These are phyloP conservation scores for Pseudoneurospora amorphoporcata DNA, from an alignment of 495 filamentous ascomycete species.

Conservation along the genomic window DNA sequence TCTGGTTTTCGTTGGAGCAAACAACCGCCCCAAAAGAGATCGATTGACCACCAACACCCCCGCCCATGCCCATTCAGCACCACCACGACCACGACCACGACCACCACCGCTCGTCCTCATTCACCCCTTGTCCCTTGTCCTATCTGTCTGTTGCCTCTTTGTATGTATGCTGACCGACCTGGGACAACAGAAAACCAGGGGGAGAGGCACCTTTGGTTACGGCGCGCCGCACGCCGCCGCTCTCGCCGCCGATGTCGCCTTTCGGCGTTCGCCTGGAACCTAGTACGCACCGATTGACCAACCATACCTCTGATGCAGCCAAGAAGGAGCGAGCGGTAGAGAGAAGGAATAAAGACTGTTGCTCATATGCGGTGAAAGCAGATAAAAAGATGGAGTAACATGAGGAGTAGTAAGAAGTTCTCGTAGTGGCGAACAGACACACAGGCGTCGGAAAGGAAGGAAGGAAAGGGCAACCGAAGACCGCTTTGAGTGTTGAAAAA, in stretches of 20 bases:
- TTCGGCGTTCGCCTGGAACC: background rate
- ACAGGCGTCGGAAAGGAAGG: background rate
- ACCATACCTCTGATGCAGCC: background rate
- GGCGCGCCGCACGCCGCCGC: background rate
- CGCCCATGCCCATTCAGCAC: background rate
- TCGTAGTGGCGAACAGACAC: background rate
- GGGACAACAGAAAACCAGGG: background rate
- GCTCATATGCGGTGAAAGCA: background rate
- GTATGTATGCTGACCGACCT: background rate
- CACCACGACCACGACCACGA: background rate
- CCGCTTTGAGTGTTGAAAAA: background rate
- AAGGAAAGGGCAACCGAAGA: background rate
- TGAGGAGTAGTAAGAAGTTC: background rate
- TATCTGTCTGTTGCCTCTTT: background rate
- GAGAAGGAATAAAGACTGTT: background rate
- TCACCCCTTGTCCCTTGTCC: background rate
- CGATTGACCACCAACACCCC: conserved; percentile 1
- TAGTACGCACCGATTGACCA: background rate
- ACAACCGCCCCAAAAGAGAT: conserved; percentile 1
- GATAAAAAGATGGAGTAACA: background rate
- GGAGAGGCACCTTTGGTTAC: background rate
- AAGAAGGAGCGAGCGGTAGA: background rate
- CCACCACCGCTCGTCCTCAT: background rate
- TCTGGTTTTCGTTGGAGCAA: conserved; percentile 6
- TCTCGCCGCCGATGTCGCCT: background rate